Evolutionary conservation across 1,284 basidiomycete species (phyloP), one percentile per base, ranked within the genome.

Genomic region (Ganoderma boninense): DNA sequence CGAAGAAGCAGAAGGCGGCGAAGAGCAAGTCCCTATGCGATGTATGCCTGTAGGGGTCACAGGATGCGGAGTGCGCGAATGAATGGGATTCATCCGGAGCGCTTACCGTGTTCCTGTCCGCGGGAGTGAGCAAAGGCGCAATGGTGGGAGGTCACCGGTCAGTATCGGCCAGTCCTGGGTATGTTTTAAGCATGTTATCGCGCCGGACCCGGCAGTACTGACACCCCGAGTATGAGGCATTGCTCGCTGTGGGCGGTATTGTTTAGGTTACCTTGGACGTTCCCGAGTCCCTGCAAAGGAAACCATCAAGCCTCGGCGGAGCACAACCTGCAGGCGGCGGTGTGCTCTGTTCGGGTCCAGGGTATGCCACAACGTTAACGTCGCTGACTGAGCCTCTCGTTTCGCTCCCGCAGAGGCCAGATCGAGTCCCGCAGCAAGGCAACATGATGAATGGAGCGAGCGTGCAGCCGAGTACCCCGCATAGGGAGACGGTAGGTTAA

Each of bases 401-500:
- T 20, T 40, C 57, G 57, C 57, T 40, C 20, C 38, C 57, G n/a
- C 57, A 60, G 57, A 60, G 18, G 35, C 40, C 18, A 40, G 57
- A 60, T 60, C 35, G 57, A 60, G 57, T 35, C 38, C 32, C 56
- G 56, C 56, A 57, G 16, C 7, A 5, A 3, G n/a, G 46, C 46
- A 4, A 49, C 8, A 23, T n/a, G n/a, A 49, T 54, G 23, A 11
- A 23, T 54, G 23, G 23, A 26, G 57, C 32, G 32, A 40, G 38
- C 32, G 13, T 40, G 35, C 38, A 40, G 57, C 57, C 35, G 38
- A 40, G 35, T 60, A 40, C 57, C 57, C 57, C n/a, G 38, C 57
- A 60, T 35, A 23, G 57, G 57, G n/a, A 60, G 57, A 60, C 38
- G 57, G 18, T 60, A 60, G 35, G 57, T 40, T 38, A 40, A 40